Conservation (phyloP, 768 basidiomycete genomes). For the Phlegmacium glaucopus region DNA sequence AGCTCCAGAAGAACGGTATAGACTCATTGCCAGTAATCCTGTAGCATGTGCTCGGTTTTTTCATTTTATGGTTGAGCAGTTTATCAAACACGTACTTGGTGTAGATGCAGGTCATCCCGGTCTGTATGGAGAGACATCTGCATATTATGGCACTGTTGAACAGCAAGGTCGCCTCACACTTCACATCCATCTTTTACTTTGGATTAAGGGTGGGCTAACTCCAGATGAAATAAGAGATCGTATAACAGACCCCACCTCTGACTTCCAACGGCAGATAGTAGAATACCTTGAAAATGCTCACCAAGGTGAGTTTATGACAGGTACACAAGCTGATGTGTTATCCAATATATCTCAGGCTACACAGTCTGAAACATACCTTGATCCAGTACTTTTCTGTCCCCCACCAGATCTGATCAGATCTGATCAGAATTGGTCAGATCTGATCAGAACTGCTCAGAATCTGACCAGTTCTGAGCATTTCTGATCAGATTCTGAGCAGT, state of each 20-base stretch:
- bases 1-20: not conserved
- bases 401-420: too few species aligned
- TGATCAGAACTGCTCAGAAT: too few species aligned
- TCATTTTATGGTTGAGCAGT: slow-evolving; percentile 24
- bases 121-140: slow-evolving; percentile 23
- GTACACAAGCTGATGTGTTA: too few species aligned
- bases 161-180: slow-evolving; percentile 33
- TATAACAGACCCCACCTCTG: slow-evolving; percentile 16
- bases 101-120: slow-evolving; percentile 12
- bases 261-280: slow-evolving; percentile 23
- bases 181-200: slow-evolving; percentile 36
- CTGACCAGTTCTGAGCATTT: too few species aligned
- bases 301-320: slow-evolving; percentile 28
- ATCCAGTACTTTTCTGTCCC: too few species aligned
- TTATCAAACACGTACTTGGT: slow-evolving; percentile 24
- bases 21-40: too few species aligned
- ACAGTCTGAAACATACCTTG: too few species aligned
- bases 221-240: slow-evolving; percentile 32
- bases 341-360: too few species aligned
- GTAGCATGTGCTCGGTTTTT: slow-evolving; percentile 31
- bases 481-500: too few species aligned
- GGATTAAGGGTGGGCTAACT: slow-evolving; percentile 24
- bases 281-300: slow-evolving; percentile 28
- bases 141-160: slow-evolving; percentile 32
- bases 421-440: too few species aligned